phyloP scores from a whole-genome alignment of 1,139 yeast genomes.

The Arxiozyma slooffiae region DNA sequence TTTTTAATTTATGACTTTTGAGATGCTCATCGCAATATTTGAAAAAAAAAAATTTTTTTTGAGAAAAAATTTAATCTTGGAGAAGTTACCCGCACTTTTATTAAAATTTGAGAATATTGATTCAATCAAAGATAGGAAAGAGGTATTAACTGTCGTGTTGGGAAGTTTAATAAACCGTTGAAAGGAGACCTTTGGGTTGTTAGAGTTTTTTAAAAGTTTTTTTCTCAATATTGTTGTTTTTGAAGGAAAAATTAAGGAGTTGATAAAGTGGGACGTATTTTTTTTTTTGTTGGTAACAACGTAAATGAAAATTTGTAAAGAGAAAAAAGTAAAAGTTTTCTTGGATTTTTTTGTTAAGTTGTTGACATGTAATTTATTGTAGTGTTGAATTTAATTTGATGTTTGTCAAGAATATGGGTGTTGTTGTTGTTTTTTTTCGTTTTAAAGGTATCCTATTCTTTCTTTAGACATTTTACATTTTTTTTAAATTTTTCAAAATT shows the following conservation, averaged over 20 bases:
- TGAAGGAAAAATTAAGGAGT: not conserved
- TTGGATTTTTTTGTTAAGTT: too few relatives aligned
- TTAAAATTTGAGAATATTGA: not conserved
- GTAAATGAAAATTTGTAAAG: too few relatives aligned
- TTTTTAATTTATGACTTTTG: not conserved
- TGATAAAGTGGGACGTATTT: not conserved
- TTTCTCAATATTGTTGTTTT: too few relatives aligned
- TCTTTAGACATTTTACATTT: too few relatives aligned
- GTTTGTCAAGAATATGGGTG: too few relatives aligned
- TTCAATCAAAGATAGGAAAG: not conserved
- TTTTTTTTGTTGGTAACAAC: not conserved
- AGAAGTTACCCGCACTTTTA: not conserved
- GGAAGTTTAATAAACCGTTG: not conserved
- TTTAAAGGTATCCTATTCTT: not conserved
- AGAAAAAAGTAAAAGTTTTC: not conserved
- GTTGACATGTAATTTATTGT: too few relatives aligned
- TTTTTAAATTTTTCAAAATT: too few relatives aligned
- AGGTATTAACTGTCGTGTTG: too few relatives aligned
- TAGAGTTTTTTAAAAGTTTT: not conserved
- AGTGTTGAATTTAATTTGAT: too few relatives aligned
- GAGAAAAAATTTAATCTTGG: not conserved
- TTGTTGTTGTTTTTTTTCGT: too few relatives aligned
- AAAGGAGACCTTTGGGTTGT: not conserved
- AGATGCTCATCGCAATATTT: slow-evolving; percentile 11
- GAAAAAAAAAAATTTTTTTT: slow-evolving; percentile 12